phyloP scores from a whole-genome alignment of 371 early-diverging fungal genomes.

The Rhizopus sp. region DNA sequence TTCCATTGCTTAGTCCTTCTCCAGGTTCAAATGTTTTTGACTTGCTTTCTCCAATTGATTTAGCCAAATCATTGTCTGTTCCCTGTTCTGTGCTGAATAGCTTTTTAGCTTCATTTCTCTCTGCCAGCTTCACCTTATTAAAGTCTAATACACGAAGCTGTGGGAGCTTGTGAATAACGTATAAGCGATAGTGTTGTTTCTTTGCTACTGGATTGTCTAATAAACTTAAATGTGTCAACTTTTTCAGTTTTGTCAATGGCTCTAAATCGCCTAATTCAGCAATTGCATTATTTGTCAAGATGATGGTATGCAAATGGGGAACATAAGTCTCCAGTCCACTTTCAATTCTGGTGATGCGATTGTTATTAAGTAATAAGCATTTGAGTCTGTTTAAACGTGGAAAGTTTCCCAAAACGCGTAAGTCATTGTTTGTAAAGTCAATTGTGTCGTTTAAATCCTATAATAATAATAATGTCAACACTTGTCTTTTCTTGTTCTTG shows the following conservation, averaged over 20 bases:
- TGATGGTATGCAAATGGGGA: slow-evolving; percentile 78
- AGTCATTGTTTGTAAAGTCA: slow-evolving; percentile 92
- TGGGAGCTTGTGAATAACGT: slow-evolving; percentile 79
- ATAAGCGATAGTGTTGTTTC: slow-evolving; percentile 79
- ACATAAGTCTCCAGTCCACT: slow-evolving; percentile 58
- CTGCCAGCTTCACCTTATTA: slow-evolving; percentile 66
- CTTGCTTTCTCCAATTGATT: slow-evolving; percentile 59
- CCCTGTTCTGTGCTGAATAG: slow-evolving; percentile 72
- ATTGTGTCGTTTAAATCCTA: slow-evolving; percentile 91
- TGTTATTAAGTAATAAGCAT: slow-evolving; percentile 78
- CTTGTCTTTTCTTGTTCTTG: not conserved
- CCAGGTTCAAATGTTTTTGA: slow-evolving; percentile 77
- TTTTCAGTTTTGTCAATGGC: slow-evolving; percentile 56
- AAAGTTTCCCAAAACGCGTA: slow-evolving; percentile 85
- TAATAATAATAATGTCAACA: not conserved
- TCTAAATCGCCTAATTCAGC: slow-evolving; percentile 84
- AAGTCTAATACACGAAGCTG: slow-evolving; percentile 87
- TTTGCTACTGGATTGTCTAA: slow-evolving; percentile 87
- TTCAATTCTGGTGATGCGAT: slow-evolving; percentile 83
- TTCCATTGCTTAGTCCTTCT: slow-evolving; percentile 67
- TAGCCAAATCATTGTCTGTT: slow-evolving; percentile 59
- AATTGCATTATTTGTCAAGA: slow-evolving; percentile 86
- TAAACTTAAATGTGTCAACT: slow-evolving; percentile 70
- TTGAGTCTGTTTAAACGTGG: slow-evolving; percentile 84
- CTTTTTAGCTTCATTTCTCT: slow-evolving; percentile 71